A percentile compares a stretch with the other conserved stretches of the same genome.
Evolutionary conservation across 208 protist species (phyloP).

Genomic region (Ichthyophonus hoferi): DNA sequence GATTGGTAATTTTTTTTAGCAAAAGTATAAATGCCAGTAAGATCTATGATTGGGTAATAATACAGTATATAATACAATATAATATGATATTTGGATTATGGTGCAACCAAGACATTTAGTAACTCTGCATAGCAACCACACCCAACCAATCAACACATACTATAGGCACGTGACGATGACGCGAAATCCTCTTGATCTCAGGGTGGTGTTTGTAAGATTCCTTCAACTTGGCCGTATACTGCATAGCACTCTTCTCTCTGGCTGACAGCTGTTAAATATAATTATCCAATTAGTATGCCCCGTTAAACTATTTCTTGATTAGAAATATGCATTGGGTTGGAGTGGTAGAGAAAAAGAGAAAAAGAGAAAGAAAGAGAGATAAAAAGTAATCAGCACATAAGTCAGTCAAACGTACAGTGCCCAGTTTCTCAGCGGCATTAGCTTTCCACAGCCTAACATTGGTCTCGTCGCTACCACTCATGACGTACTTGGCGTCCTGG

Average conservation of each 20-base stretch:
- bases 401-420: background rate
- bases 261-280: constrained; percentile 66
- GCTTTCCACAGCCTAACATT: constrained; percentile 93
- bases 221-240: constrained; percentile 74
- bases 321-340: no score
- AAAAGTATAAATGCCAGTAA: no score
- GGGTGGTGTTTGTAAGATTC: constrained; percentile 60
- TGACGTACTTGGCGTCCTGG: constrained; percentile 83
- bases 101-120: no score
- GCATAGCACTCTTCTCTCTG: constrained; percentile 78
- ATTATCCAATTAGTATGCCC: no score
- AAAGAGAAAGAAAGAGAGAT: constrained; percentile 19
- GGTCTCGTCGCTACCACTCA: constrained; percentile 89
- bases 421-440: constrained; percentile 69
- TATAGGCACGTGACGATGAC: background rate
- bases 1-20: no score
- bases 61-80: background rate
- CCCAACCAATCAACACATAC: no score
- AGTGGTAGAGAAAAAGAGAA: no score
- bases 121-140: no score
- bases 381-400: constrained; percentile 16
- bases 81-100: no score
- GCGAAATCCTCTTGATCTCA: constrained; percentile 52
- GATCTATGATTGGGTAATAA: no score
- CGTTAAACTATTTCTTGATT: no score